phyloP scores from a whole-genome alignment of 176 grass and related monocot genomes.

The Canna indica region DNA sequence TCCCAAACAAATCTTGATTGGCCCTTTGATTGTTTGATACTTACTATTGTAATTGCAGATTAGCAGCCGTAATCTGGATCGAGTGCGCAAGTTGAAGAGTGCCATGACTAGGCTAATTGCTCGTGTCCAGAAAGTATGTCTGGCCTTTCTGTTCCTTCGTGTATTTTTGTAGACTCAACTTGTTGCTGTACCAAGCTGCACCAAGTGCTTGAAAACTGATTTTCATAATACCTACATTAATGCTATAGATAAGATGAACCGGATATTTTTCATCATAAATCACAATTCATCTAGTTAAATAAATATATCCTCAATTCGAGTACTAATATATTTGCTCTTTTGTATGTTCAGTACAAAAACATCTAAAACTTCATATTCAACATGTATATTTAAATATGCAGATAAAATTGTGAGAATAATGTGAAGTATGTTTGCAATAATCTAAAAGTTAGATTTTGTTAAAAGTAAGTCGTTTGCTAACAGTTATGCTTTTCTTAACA shows the following conservation, averaged over 20 bases:
- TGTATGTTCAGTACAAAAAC: too few species aligned
- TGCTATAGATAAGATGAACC: too few species aligned
- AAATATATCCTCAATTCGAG: too few species aligned
- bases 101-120: constrained; percentile 92
- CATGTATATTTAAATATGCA: too few species aligned
- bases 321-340: too few species aligned
- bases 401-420: background rate
- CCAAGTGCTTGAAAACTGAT: too few species aligned
- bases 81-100: constrained; percentile 93
- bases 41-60: constrained; percentile 38
- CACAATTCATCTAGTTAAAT: too few species aligned
- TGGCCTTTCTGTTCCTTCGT: background rate
- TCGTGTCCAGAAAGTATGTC: constrained; percentile 84
- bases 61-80: constrained; percentile 96
- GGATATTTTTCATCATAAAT: too few species aligned
- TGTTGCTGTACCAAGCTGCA: background rate
- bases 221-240: too few species aligned
- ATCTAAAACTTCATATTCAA: too few species aligned
- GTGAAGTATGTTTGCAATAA: background rate
- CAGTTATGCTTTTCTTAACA: too few species aligned
- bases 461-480: too few species aligned
- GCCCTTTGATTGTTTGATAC: background rate
- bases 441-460: background rate
- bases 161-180: background rate
- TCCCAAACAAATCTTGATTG: background rate